Evolutionary conservation across 306 rosid genomes (phyloP), one percentile per base, ranked within the genome.

Genomic region (Malus sylvestris): DNA sequence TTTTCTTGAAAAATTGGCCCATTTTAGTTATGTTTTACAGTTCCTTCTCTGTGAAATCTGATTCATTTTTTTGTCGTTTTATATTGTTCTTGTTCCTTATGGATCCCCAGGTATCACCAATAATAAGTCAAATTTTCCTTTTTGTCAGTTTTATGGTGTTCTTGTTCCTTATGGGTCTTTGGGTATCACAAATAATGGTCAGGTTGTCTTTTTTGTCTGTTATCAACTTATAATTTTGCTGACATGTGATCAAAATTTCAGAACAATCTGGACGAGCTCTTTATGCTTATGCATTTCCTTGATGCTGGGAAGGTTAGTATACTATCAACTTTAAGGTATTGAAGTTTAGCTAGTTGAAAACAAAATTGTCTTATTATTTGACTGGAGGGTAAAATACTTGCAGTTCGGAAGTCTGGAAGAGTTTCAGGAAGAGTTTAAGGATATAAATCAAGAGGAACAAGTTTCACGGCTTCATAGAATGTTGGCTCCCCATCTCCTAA

Each of bases 261-360:
- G 99, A 96, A 96, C 84, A 96, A 96, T 79, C 85, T 96, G 79
- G 99, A 96, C 33, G 99, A 96, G 79, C 97, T 96, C 71, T 96
- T 96, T 80, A 92, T 96, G 99, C 96, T 96, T 70, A 96, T 96
- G 99, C 99, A 96, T 86, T 96, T 96, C 85, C 99, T 96, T 79
- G 99, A 92, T 72, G 96, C 97, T 45, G 99, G 98, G 74, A 96
- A 96, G 99, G 99, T 95, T 81, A 84, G 97, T 88, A 18, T 75
- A 60, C 62, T 76, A 23, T 60, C 73, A 68, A 27, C 46, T 77
- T 35, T 55, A 29, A 83, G 55, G 60, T 79, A 79, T 63, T 32
- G 66, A 72, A 52, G 79, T 53, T 53, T 59, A 32, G 74, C 66
- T 62, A 52, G 45, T 51, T 35, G 72, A 16, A 46, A 81, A 66